Conservation (phyloP, 2,329 filamentous ascomycete species). For the Penicillium crustosum region DNA sequence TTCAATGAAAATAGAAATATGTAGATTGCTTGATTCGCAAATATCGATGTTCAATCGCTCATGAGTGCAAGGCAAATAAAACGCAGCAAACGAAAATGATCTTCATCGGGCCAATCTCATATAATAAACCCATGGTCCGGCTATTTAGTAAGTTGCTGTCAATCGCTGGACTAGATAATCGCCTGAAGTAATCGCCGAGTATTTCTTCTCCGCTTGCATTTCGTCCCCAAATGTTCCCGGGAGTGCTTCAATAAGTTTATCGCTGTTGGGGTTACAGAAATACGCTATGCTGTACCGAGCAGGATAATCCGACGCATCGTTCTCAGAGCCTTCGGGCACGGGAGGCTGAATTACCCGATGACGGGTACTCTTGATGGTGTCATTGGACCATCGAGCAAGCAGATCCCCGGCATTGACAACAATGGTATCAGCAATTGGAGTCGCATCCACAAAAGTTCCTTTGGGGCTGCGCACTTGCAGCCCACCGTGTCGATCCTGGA, state of each 20-base stretch:
- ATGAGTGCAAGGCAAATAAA: background rate
- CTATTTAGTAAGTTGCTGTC: conserved; percentile 63
- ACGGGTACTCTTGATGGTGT: conserved; percentile 84
- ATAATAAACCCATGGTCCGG: background rate
- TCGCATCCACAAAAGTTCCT: conserved; percentile 78
- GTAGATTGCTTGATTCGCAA: background rate
- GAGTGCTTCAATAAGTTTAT: conserved; percentile 73
- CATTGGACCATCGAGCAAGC: conserved; percentile 84
- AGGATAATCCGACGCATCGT: conserved; percentile 57
- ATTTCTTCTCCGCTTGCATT: conserved; percentile 69
- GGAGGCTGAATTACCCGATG: conserved; percentile 89
- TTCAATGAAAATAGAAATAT: background rate
- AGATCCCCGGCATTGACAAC: conserved; percentile 89
- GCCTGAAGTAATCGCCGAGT: conserved; percentile 72
- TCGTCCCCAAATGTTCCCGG: conserved; percentile 69
- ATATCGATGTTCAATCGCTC: background rate
- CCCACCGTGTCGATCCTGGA: conserved; percentile 58
- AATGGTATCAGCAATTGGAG: conserved; percentile 75
- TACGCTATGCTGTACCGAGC: conserved; percentile 86
- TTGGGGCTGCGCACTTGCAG: conserved; percentile 67
- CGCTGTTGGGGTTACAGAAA: conserved; percentile 85
- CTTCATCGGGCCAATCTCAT: background rate
- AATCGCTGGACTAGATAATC: conserved; percentile 79
- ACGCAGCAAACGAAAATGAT: too few relatives aligned
- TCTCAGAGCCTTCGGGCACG: conserved; percentile 39